These are phyloP conservation scores for Trichoderma asperelloides DNA, from an alignment of 495 filamentous ascomycete genomes.

Conservation along the genomic window DNA sequence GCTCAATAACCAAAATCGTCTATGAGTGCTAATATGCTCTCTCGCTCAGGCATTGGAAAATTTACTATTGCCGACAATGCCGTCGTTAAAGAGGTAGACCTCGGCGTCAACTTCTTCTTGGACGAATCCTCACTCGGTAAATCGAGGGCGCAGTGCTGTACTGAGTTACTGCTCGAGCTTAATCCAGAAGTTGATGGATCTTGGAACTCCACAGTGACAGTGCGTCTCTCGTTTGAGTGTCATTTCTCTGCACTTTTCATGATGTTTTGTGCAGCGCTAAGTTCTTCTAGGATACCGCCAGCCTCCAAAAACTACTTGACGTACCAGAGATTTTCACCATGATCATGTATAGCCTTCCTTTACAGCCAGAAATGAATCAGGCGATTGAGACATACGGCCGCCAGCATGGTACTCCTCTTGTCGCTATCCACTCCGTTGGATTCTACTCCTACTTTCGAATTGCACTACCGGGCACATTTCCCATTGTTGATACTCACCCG, in stretches of 20 bases:
- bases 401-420: slow-evolving; percentile 58
- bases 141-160: slow-evolving; percentile 69
- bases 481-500: slow-evolving; percentile 95
- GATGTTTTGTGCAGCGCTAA: background rate
- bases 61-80: slow-evolving; percentile 87
- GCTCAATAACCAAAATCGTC: slow-evolving; percentile 13
- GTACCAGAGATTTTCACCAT: slow-evolving; percentile 54
- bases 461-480: slow-evolving; percentile 65
- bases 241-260: background rate
- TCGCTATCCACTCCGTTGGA: slow-evolving; percentile 78
- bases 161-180: slow-evolving; percentile 70
- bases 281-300: slow-evolving; percentile 11
- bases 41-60: slow-evolving; percentile 63
- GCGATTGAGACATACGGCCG: slow-evolving; percentile 49
- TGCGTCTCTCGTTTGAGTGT: background rate
- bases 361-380: slow-evolving; percentile 48
- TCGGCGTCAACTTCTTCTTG: slow-evolving; percentile 96
- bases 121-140: slow-evolving; percentile 69
- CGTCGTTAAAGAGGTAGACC: slow-evolving; percentile 66
- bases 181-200: slow-evolving; percentile 89
- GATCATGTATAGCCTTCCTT: slow-evolving; percentile 67
- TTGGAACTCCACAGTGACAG: slow-evolving; percentile 31
- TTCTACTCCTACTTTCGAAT: slow-evolving; percentile 82
- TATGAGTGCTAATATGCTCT: background rate
- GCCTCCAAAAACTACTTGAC: slow-evolving; percentile 30